Evolutionary conservation across 345 rosid species (phyloP), one percentile per base, ranked within the genome.

Genomic region (Trapa incisa): DNA sequence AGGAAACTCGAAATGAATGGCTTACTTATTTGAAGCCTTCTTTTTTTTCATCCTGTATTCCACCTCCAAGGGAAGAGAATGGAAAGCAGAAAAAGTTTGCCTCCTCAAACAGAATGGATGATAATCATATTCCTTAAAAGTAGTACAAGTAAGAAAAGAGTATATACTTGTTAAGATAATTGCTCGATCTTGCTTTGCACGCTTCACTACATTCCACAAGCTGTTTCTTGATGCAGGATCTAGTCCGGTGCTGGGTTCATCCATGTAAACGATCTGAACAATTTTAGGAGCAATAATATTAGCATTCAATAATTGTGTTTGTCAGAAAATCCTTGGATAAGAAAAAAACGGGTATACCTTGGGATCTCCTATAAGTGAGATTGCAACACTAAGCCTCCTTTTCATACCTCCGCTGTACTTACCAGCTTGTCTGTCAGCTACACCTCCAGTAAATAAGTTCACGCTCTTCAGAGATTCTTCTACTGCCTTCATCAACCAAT

Each of bases 361-460:
- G 61, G 97, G 99, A 72, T 86, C 84, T 37, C 99, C 99, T 17
- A 94, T 94, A 71, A 90, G 84, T 43, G 99, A 94, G 65, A 94
- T 90, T 66, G 97, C 96, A 67, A 91, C 99, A 71, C 99, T 94
- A 16, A 94, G 94, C 78, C 99, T 83, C 79, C 99, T 86, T 79
- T 94, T 94, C 97, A 94, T 90, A 52, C 99, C 97, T 68, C 99
- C 97, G 39, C 97, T 93, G 73, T 90, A 93, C 72, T 90, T 90
- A 8, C 94, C 91, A 43, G 95, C 90, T 74, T 78, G 79, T 75
- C 88, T 93, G 67, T 93, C 91, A 0, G 86, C 97, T 75, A 91
- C 92, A 16, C 95, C 99, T 42, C 95, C 97, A 22, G 84, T 75
- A 65, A 80, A 88, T 65, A 94, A 83, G 81, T 88, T 94, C 48